Percentiles rank a stretch among this genome's conserved stretches.
These are phyloP conservation scores for Adansonia grandidieri DNA, from an alignment of 441 rosid genomes.

Conservation along the genomic window DNA sequence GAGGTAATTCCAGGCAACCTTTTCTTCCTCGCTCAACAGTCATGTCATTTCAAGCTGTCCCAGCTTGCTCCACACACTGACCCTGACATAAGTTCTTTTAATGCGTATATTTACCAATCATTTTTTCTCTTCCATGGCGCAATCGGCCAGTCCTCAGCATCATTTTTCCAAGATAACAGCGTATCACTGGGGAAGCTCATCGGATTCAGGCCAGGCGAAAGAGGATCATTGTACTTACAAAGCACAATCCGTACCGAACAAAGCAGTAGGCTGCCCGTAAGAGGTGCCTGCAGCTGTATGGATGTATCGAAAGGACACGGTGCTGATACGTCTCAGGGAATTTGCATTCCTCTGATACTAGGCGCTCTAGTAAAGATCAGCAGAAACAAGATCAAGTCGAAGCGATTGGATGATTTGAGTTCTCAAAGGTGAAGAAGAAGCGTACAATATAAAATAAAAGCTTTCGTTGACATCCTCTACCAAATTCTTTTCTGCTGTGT, in stretches of 20 bases:
- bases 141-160: constrained; percentile 48
- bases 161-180: constrained; percentile 56
- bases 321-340: constrained; percentile 42
- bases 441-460: too few relatives aligned
- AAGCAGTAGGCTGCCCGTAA: constrained; percentile 14
- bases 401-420: constrained; percentile 20
- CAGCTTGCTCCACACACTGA: background rate
- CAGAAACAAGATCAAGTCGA: constrained; percentile 46
- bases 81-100: background rate
- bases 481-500: background rate
- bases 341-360: constrained; percentile 54
- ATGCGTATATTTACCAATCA: background rate
- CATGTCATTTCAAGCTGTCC: background rate
- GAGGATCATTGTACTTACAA: constrained; percentile 33
- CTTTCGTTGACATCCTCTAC: background rate
- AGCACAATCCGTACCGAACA: constrained; percentile 32
- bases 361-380: constrained; percentile 44
- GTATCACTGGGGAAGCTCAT: constrained; percentile 52
- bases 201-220: constrained; percentile 41
- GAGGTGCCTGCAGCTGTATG: constrained; percentile 8
- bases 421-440: background rate
- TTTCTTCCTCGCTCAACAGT: background rate
- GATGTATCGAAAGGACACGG: constrained; percentile 23
- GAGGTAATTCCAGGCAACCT: constrained; percentile 38
- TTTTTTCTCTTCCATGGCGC: background rate